Percentiles rank a stretch among this genome's conserved stretches.
These are phyloP conservation scores for Opeltia flavorubescens DNA, from an alignment of 495 filamentous ascomycete genomes.

Conservation along the genomic window DNA sequence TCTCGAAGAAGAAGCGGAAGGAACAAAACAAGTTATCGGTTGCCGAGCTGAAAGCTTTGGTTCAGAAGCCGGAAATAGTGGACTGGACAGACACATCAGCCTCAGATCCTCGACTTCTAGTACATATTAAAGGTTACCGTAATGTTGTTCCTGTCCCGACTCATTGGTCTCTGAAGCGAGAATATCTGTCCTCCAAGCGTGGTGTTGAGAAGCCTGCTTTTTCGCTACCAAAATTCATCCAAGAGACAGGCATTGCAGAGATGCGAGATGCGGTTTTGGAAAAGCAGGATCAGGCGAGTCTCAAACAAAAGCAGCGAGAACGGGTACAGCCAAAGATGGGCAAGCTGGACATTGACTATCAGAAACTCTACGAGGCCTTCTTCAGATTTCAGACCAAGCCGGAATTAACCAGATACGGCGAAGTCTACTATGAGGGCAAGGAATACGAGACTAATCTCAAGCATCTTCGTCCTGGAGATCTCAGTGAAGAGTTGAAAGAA, in stretches of 20 bases:
- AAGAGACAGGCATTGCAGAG: constrained; percentile 91
- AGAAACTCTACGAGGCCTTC: constrained; percentile 94
- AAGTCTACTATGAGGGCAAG: constrained; percentile 98
- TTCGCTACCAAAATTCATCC: constrained; percentile 88
- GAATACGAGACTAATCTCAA: constrained; percentile 92
- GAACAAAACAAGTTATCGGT: constrained; percentile 82
- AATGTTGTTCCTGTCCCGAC: constrained; percentile 90
- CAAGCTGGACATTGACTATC: constrained; percentile 93
- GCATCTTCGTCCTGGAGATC: constrained; percentile 77
- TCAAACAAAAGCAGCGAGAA: constrained; percentile 93
- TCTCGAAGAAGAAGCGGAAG: constrained; percentile 91
- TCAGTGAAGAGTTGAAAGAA: constrained; percentile 82
- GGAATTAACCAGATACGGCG: constrained; percentile 81
- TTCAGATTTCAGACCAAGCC: constrained; percentile 96
- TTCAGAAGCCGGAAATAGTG: constrained; percentile 82
- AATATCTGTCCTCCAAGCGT: constrained; percentile 90
- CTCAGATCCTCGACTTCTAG: constrained; percentile 72
- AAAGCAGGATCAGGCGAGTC: constrained; percentile 76
- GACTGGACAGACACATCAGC: constrained; percentile 97
- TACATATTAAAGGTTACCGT: constrained; percentile 86
- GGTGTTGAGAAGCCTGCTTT: constrained; percentile 93
- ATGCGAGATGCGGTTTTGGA: constrained; percentile 95
- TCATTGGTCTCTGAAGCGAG: constrained; percentile 91
- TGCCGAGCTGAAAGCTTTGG: constrained; percentile 85
- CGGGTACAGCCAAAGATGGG: constrained; percentile 94